Evolutionary conservation across 2,329 filamentous ascomycete genomes (phyloP), one percentile per base, ranked within the genome.

Genomic region (Graphiopsis chlorocephala): DNA sequence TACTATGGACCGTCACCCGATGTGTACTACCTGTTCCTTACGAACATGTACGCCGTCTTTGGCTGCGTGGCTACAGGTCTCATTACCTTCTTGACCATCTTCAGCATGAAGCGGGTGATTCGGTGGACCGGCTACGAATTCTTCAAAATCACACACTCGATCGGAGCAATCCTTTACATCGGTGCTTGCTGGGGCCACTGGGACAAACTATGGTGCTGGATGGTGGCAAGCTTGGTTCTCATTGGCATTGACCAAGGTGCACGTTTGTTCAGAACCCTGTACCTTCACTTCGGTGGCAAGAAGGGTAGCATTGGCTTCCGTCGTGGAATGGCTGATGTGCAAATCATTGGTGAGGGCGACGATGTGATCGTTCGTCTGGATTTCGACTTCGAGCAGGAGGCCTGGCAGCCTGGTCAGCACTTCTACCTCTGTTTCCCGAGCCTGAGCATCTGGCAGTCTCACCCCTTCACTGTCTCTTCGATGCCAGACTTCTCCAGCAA

Each of bases 131-230:
- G 90, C 2, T 92, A 93, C 75, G 90, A 93, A 71, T 87, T 90
- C 76, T 93, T 93, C 81, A 84, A 89, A 66, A 92, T 91, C 73
- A 79, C 85, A 0, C 90, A 93, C 73, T 91, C 91, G 70, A 80
- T 92, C 14, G 79, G 92, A 2, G 90, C 90, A 12, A 86, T 90
- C 78, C 75, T 92, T 4, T 93, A 91, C 75, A 85, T 93, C 14
- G 90, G 88, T 4, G 89, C 89, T 3, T 89, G 89, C 75, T 92
- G 89, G 84, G 90, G 84, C 1, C 90, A 93, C 73, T 93, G 90
- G 90, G 75, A 81, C 59, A 79, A 87, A 59, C 79, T 93, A 4
- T 81, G 84, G 55, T 90, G 87, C 73, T 92, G 89, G 78, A 82
- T 92, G 73, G 81, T 90, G 52, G 86, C 90, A 0, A 85, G 85